Evolutionary conservation across 176 grass and related monocot genomes (phyloP).

Genomic region (Musa itinerans): DNA sequence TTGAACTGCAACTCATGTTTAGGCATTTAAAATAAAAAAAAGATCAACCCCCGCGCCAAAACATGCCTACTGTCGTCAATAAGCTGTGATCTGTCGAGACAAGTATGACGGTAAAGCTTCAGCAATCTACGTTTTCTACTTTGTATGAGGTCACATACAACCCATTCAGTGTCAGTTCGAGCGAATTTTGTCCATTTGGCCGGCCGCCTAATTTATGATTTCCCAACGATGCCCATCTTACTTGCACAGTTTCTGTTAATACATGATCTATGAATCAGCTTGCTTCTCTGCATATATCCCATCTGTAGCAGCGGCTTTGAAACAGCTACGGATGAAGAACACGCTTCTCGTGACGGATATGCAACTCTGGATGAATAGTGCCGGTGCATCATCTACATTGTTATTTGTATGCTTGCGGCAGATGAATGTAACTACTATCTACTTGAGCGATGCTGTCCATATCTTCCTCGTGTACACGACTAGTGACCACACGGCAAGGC

Average conservation of each 20-base stretch:
- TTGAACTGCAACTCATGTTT: no score
- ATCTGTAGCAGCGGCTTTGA: background rate
- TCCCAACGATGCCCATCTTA: background rate
- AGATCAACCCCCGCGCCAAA: no score
- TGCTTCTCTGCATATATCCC: background rate
- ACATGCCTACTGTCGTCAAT: no score
- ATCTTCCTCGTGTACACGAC: conserved; percentile 93
- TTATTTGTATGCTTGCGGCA: background rate
- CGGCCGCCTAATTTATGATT: background rate
- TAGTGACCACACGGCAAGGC: conserved; percentile 85
- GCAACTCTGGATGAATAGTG: background rate
- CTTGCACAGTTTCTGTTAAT: background rate
- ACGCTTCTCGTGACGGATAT: background rate
- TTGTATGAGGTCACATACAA: background rate
- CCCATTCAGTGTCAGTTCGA: background rate
- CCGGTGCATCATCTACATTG: background rate
- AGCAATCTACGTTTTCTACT: no score
- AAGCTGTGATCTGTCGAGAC: no score
- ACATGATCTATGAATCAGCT: background rate
- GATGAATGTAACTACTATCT: no score
- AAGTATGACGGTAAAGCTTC: no score
- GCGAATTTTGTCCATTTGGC: background rate
- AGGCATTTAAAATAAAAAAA: no score
- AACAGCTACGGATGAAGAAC: background rate
- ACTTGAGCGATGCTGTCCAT: conserved; percentile 69